A percentile compares a stretch with the other conserved stretches of the same genome.
Conservation (phyloP, 768 basidiomycete species). For the Mycena latifolia region DNA sequence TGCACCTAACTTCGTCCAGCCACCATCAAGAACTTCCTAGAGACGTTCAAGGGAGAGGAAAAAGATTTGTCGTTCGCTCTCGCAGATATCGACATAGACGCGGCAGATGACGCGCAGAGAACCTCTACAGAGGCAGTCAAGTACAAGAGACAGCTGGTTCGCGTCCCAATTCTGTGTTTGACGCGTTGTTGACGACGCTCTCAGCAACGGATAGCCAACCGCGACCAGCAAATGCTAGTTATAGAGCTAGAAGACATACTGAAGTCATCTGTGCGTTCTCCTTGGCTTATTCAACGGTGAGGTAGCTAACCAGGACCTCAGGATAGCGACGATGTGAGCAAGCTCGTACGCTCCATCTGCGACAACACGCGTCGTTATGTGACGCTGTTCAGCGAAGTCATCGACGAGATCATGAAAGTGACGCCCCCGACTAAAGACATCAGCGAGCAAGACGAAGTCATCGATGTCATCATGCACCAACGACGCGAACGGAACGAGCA, state of each 20-base stretch:
- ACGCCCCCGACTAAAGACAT: slow-evolving; percentile 92
- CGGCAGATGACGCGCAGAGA: slow-evolving; percentile 52
- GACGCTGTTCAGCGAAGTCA: slow-evolving; percentile 87
- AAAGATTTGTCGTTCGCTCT: slow-evolving; percentile 78
- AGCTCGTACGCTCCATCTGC: slow-evolving; percentile 83
- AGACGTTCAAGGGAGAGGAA: slow-evolving; percentile 73
- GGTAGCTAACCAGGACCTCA: slow-evolving; percentile 44
- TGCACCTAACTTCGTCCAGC: slow-evolving; percentile 46
- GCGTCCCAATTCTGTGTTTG: slow-evolving; percentile 45
- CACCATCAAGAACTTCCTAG: slow-evolving; percentile 78
- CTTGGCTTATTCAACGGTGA: slow-evolving; percentile 2
- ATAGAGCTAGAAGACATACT: slow-evolving; percentile 92
- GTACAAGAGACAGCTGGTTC: slow-evolving; percentile 88
- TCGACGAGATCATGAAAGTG: slow-evolving; percentile 81
- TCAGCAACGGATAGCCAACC: slow-evolving; percentile 93
- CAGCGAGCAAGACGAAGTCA: slow-evolving; percentile 91
- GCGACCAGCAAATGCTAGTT: slow-evolving; percentile 90
- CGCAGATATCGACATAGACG: slow-evolving; percentile 77
- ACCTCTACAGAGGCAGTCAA: slow-evolving; percentile 64
- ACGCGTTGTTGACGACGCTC: slow-evolving; percentile 44
- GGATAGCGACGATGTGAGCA: slow-evolving; percentile 79
- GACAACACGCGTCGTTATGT: slow-evolving; percentile 93
- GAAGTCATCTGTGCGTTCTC: slow-evolving; percentile 59
- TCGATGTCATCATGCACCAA: slow-evolving; percentile 97
- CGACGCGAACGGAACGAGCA: slow-evolving; percentile 90